Evolutionary conservation across 257 asterid species (phyloP), one percentile per base, ranked within the genome.

Genomic region (Jasminum sambac): DNA sequence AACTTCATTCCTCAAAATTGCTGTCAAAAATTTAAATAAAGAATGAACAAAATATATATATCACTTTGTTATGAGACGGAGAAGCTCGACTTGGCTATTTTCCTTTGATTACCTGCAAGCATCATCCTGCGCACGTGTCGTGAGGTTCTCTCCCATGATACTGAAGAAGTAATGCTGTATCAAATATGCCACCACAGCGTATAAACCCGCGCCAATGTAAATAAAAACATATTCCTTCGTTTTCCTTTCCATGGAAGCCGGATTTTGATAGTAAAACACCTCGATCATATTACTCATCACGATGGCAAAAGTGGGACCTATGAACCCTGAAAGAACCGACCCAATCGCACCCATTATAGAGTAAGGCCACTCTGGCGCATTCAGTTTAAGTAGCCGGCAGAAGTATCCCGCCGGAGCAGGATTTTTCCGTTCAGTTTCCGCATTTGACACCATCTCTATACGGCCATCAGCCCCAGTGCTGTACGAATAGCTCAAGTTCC

Each of bases 391-490:
- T 71, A 95, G 85, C 58, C 98, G 83, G 69, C 92, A 89, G 69
- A 95, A 91, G 70, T 95, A 95, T 4, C 93, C 93, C 8, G 85
- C 85, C 1, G 97, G 98, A 8, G 98, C 99, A 0, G 87, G 97
- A 57, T 82, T 95, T 77, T 85, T 91, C 62, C 90, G 64, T 2
- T 91, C 99, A 0, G 96, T 89, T 79, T 91, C 99, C 5, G 97
- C 99, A 24, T 82, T 91, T 0, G 99, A 95, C 10, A 95, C 84
- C 99, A 95, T 95, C 87, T 91, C 98, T 19, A 95, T 87, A 2
- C 98, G 95, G 14, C 99, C 99, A 69, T 95, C 98, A 5, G 98
- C 95, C 2, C 99, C 98, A 0, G 98, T 90, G 83, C 99, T 95
- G 89, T 91, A 95, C 5, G 94, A 87, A 77, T 95, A 95, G 84